Base-by-base conservation (phyloP, 495 filamentous ascomycete genomes). In the Penicillium longicatenatum region DNA sequence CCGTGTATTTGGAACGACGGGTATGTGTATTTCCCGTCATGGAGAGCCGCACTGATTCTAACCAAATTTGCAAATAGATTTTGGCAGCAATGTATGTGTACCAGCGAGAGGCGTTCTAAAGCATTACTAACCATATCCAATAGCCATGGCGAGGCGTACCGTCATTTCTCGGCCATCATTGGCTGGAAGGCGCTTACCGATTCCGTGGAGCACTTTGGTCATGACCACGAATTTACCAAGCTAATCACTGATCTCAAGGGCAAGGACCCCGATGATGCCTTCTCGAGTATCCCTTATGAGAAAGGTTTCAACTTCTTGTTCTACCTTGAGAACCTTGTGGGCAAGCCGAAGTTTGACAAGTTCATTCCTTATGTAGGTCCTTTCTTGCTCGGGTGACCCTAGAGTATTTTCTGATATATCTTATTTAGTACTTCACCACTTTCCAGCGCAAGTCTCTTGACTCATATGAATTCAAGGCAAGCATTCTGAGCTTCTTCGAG, bases 251-350 rank as follows among this genome's bases (percentile, higher is more conserved):
- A 89, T 62, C 84, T 97, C 49, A 89, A 93, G 66, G 93, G 90
- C 43, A 86, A 93, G 66, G 92, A 97, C 66, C 93, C 93, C 0
- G 94, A 97, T 71, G 93, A 98, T 75, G 90, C 92, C 7, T 98
- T 97, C 74, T 93, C 89, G 49, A 87, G 83, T 29, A 79, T 97
- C 26, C 94, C 94, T 6, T 82, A 82, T 51, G 80, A 88, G 69
- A 88, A 89, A 68, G 89, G 89, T 4, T 92, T 90, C 64, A 83
- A 82, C 58, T 90, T 91, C 65, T 77, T 98, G 51, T 96, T 88
- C 69, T 82, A 90, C 60, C 81, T 98, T 9, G 94, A 98, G 60
- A 86, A 85, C 29, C 79, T 94, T 10, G 78, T 98, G 2, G 91
- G 92, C n/a, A 87, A 89, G 62, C 78, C 86, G 41, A 88, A 90